phyloP scores from a whole-genome alignment of 2,329 filamentous ascomycete species.

The Onygena corvina region DNA sequence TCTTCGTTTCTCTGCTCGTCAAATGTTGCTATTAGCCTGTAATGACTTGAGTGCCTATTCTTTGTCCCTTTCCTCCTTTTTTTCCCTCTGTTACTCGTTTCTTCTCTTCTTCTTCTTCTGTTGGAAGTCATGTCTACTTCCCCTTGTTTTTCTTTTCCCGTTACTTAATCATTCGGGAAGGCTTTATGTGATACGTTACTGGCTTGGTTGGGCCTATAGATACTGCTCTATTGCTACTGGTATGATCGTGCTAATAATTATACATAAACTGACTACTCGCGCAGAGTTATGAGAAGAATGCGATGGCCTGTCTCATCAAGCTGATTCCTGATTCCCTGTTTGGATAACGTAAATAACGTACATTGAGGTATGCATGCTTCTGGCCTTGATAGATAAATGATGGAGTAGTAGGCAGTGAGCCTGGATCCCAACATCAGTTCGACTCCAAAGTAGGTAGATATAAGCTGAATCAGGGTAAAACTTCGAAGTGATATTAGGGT shows the following conservation, averaged over 20 bases:
- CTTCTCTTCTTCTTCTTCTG: neutral
- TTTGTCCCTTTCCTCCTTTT: neutral
- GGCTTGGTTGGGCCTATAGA: constrained; percentile 5
- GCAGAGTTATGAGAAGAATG: constrained; percentile 2
- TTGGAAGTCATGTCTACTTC: constrained; percentile 1
- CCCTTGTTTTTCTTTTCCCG: neutral
- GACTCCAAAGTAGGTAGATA: no score
- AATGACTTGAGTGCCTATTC: constrained; percentile 5
- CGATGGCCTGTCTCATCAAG: no score
- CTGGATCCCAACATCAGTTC: no score
- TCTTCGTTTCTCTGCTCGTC: neutral
- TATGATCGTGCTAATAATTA: constrained; percentile 2
- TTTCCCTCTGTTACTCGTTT: constrained; percentile 5
- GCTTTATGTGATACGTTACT: constrained; percentile 6
- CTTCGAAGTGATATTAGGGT: no score
- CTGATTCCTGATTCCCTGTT: no score
- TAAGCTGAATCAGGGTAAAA: no score
- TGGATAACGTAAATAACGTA: no score
- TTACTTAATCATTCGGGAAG: constrained; percentile 5
- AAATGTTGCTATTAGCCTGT: constrained; percentile 1
- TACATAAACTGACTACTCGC: constrained; percentile 4
- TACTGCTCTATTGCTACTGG: neutral
- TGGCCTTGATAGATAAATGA: no score
- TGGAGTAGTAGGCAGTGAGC: no score
- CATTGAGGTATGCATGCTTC: no score